Conservation (phyloP, 805 yeast genomes). For the Ogataea polymorpha region DNA sequence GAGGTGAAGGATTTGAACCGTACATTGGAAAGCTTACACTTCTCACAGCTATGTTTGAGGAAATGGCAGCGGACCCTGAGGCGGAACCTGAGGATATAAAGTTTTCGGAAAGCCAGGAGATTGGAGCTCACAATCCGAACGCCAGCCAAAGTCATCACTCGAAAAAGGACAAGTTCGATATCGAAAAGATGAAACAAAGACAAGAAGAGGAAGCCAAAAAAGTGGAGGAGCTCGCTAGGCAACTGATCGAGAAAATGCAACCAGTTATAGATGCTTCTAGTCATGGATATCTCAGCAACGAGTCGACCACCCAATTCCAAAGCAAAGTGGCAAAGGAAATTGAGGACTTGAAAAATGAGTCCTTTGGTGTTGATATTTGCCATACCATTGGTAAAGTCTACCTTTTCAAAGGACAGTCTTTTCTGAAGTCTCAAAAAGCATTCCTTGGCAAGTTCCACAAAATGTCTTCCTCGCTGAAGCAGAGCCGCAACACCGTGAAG, state of each 20-base stretch:
- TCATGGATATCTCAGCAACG: conserved; percentile 39
- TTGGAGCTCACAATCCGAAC: conserved; percentile 11
- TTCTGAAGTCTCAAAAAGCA: conserved; percentile 63
- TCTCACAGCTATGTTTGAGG: conserved; percentile 63
- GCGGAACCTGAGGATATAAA: conserved; percentile 29
- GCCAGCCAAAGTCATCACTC: conserved; percentile 1
- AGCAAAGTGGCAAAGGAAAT: conserved; percentile 76
- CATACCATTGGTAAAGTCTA: conserved; percentile 74
- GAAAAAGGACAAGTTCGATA: conserved; percentile 20
- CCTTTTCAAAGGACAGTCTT: conserved; percentile 60
- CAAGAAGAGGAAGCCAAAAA: conserved; percentile 37
- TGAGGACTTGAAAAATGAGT: conserved; percentile 74
- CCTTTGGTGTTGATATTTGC: conserved; percentile 78
- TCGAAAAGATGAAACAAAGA: conserved; percentile 30
- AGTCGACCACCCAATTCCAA: conserved; percentile 49
- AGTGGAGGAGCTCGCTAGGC: conserved; percentile 58
- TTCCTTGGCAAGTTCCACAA: conserved; percentile 55
- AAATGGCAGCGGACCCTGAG: conserved; percentile 28
- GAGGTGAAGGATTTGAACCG: conserved; percentile 84
- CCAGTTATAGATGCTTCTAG: conserved; percentile 40
- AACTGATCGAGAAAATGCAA: conserved; percentile 41
- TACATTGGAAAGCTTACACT: conserved; percentile 88
- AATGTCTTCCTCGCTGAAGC: conserved; percentile 66
- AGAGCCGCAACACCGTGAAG: conserved; percentile 69
- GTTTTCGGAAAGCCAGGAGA: conserved; percentile 14